A percentile compares a stretch with the other conserved stretches of the same genome.
phyloP scores from a whole-genome alignment of 75 land plant species.

The Picea sitchensis region DNA sequence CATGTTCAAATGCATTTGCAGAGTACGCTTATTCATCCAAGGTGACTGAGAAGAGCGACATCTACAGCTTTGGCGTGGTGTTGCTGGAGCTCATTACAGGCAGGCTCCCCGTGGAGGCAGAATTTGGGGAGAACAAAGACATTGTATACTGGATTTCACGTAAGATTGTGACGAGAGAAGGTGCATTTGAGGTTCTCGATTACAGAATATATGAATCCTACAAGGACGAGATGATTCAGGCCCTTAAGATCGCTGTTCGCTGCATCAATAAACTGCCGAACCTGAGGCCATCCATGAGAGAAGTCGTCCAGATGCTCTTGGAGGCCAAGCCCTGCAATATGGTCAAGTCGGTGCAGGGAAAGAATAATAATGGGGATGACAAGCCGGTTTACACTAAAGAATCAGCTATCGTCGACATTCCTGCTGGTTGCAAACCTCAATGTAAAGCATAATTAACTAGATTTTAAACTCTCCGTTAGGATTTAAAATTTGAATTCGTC shows the following conservation, averaged over 20 bases:
- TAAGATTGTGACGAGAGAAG: conserved; percentile 9
- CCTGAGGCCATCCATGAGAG: conserved; percentile 25
- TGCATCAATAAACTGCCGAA: conserved; percentile 12
- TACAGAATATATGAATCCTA: conserved; percentile 4
- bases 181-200: conserved; percentile 21
- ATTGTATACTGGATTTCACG: conserved; percentile 17
- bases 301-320: conserved; percentile 24
- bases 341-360: no score
- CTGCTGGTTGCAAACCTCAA: no score
- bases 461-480: no score
- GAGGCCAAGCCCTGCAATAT: conserved; percentile 10
- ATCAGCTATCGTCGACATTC: no score
- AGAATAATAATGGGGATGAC: no score
- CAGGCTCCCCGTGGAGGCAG: conserved; percentile 24
- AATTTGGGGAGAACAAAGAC: conserved; percentile 24
- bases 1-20: not conserved
- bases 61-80: conserved; percentile 46
- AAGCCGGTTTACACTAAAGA: no score
- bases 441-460: no score
- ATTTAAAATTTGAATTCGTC: no score
- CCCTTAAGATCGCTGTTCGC: conserved; percentile 16
- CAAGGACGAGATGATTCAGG: conserved; percentile 19
- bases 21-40: conserved; percentile 40
- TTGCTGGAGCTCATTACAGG: conserved; percentile 38
- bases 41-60: conserved; percentile 43